Evolutionary conservation across 331 rosid species (phyloP).

Genomic region (Dryas integrifolia): DNA sequence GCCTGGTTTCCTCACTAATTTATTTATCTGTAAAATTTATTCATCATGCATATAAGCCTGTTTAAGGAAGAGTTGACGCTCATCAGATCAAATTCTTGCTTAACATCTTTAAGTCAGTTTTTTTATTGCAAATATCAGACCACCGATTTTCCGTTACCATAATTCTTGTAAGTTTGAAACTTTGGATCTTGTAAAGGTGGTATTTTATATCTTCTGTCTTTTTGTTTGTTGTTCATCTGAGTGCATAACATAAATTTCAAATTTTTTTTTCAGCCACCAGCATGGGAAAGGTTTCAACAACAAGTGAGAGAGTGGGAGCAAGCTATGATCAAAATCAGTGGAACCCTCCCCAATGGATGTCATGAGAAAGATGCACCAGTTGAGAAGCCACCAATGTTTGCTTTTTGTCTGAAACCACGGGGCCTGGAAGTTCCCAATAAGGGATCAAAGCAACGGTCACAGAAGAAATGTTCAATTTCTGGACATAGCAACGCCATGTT

Average conservation of each 20-base stretch:
- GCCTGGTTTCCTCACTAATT: neutral
- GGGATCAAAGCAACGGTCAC: conserved; percentile 84
- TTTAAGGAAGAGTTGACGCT: neutral
- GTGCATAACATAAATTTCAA: neutral
- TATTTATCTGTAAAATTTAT: neutral
- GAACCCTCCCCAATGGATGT: conserved; percentile 42
- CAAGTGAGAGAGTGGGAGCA: conserved; percentile 81
- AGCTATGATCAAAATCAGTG: conserved; percentile 44
- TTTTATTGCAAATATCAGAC: neutral
- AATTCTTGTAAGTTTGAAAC: neutral
- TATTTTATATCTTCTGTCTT: neutral
- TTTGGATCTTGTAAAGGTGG: neutral
- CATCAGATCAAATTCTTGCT: conserved; percentile 3
- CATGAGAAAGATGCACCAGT: conserved; percentile 42
- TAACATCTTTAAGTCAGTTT: neutral
- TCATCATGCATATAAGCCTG: neutral
- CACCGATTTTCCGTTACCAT: neutral
- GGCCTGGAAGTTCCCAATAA: conserved; percentile 77
- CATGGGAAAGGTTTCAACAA: conserved; percentile 79
- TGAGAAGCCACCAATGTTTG: conserved; percentile 92
- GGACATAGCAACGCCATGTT: conserved; percentile 49
- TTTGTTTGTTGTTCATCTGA: conserved; percentile 10
- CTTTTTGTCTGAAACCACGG: conserved; percentile 93
- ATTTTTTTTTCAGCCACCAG: conserved; percentile 58
- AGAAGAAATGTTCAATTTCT: conserved; percentile 61